Evolutionary conservation across 2,329 filamentous ascomycete genomes (phyloP), one percentile per base, ranked within the genome.

Genomic region (Conoideocrella luteorostrata): DNA sequence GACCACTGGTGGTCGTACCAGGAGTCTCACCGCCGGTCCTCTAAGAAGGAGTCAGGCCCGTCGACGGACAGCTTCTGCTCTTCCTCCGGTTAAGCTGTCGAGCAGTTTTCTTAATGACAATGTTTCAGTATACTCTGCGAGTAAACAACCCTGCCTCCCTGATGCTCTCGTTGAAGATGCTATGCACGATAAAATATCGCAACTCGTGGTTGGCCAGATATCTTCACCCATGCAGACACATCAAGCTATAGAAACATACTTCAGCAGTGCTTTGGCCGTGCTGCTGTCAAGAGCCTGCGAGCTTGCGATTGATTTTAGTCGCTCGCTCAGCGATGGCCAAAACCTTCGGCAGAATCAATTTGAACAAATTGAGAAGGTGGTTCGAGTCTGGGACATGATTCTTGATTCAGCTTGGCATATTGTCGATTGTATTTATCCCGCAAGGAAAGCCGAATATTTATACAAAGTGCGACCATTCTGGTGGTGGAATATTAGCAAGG

Each of bases 1-100:
- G 33, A 50, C 51, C 6, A 39, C 50, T 3, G 48, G 53, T 17
- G 57, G 56, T 7, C 60, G 61, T 17, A 54, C 53, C 5, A 54
- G 59, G 43, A 43, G 52, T 41, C 52, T 57, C 15, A 42, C 53
- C 3, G 45, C 53, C 7, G 47, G 52, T 30, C 53, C 56, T 22
- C 38, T 55, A 53, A 62, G 59, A 49, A 57, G 52, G 44, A 60
- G 63, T 23, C 54, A 57, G 40, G 48, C 60, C 44, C 58, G 64
- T 41, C 58, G 58, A 41, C 53, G 59, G 33, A 56, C 55, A 24
- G 60, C 63, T 26, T 61, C 66, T 21, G 65, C 67, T 35, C 51
- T 78, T 10, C 76, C 76, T n/a, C 66, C 70, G 3, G 63, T 78
- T 18, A 65, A 71, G 39, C 62, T 86, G 12, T 79, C 82, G 1